These are phyloP conservation scores for Tricladium varicosporioides DNA, from an alignment of 2,329 filamentous ascomycete species.

Conservation along the genomic window DNA sequence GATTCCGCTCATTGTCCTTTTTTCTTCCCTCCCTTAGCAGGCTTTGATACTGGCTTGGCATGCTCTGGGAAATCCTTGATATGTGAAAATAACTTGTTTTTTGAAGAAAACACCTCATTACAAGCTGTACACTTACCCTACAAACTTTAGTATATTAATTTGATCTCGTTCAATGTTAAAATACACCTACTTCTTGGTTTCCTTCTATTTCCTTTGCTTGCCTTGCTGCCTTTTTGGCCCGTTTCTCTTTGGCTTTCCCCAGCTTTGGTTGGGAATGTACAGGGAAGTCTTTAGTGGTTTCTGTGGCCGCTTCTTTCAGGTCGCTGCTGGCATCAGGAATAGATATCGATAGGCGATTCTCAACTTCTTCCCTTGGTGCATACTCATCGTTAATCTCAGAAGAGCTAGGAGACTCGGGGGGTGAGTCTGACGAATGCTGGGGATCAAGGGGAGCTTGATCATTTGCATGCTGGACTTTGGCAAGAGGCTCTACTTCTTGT, in stretches of 20 bases:
- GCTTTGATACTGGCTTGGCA: conserved; percentile 43
- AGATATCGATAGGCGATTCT: conserved; percentile 21
- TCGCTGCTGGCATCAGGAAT: conserved; percentile 10
- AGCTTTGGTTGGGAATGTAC: conserved; percentile 33
- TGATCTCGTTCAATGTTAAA: background rate
- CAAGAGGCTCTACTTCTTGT: background rate
- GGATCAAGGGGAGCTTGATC: too few species aligned
- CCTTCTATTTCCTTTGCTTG: conserved; percentile 17
- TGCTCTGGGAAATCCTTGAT: conserved; percentile 52
- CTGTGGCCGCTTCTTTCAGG: too few species aligned
- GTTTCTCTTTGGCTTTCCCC: conserved; percentile 53
- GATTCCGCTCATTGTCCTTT: conserved; percentile 11
- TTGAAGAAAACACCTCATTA: conserved; percentile 54
- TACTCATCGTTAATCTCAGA: conserved; percentile 33
- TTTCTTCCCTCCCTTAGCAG: conserved; percentile 22
- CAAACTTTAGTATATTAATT: conserved; percentile 8
- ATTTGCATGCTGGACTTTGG: background rate
- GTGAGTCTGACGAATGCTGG: background rate
- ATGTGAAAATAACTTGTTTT: conserved; percentile 62
- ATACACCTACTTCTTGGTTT: conserved; percentile 17
- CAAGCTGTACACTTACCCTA: conserved; percentile 56
- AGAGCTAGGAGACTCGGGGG: conserved; percentile 5
- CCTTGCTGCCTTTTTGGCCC: conserved; percentile 47
- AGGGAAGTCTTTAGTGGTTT: too few species aligned
- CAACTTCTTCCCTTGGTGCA: conserved; percentile 29